Evolutionary conservation across 345 rosid species (phyloP), one percentile per base, ranked within the genome.

Genomic region (Ricinus communis): DNA sequence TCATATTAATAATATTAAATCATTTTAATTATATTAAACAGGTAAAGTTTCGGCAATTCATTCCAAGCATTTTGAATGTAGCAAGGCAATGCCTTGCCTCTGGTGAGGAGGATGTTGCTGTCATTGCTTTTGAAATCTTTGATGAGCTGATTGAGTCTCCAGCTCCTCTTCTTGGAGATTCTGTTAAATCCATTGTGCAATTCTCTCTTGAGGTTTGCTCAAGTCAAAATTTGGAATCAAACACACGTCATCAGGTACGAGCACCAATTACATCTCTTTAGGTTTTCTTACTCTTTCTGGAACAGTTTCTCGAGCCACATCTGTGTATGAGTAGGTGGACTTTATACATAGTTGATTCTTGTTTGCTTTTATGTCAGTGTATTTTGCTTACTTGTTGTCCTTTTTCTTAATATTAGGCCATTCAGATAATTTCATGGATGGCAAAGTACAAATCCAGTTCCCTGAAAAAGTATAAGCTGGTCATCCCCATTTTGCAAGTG

Each of bases 81-180:
- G 85, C 99, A 73, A 91, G 95, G 68, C 94, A 91, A 69, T 92
- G 94, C 80, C 87, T 96, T 77, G 90, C 90, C 66, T 85, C 90
- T 55, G 99, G 97, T 27, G 98, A 91, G 31, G 98, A 96, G 90
- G 98, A 93, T 83, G 93, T 96, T 78, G 98, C 99, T 54, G 78
- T 93, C 50, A 86, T 96, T 84, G 98, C 99, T 61, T 96, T 96
- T 74, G 99, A 96, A 82, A 96, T 96, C 73, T 96, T 96, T 83
- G 99, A 96, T 65, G 99, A 96, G 82, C 82, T 96, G 71, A 96
- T 96, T 73, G 99, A 96, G 79, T 96, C 99, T 77, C 98, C 98
- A 14, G 96, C 99, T 49, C 97, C 99, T 56, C 91, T 96, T 76
- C 98, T 96, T 75, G 99, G 99, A 59, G 99, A 96, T 66, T 88